Percentiles rank a stretch among this genome's conserved stretches.
These are phyloP conservation scores for Amanita brunnescens DNA, from an alignment of 768 basidiomycete species.

Conservation along the genomic window DNA sequence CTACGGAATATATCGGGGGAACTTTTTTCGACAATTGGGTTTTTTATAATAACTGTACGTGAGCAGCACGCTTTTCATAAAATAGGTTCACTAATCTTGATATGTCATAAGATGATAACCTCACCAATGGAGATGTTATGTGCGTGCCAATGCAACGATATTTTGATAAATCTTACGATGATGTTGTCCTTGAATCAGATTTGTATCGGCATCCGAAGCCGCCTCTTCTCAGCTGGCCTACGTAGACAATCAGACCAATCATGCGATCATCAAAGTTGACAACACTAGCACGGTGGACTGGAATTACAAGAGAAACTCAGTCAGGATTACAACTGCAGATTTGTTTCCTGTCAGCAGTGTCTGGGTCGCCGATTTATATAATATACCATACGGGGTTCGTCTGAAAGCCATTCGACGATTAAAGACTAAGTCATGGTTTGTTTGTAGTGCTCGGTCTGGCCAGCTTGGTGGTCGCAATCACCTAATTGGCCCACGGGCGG, in stretches of 20 bases:
- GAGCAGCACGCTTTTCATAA: not conserved
- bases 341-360: conserved; percentile 49
- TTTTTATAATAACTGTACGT: not conserved
- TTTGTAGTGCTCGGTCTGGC: conserved; percentile 62
- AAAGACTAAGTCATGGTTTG: not conserved
- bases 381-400: conserved; percentile 56
- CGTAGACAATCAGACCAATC: conserved; percentile 53
- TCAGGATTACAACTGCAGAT: conserved; percentile 54
- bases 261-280: conserved; percentile 73
- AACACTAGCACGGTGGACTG: conserved; percentile 46
- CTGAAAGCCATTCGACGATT: not conserved
- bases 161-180: not conserved
- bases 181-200: conserved; percentile 25
- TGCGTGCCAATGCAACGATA: too few relatives aligned
- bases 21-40: not conserved
- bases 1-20: not conserved
- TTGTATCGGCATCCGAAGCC: conserved; percentile 39
- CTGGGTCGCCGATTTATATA: conserved; percentile 57
- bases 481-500: conserved; percentile 55
- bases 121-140: not conserved
- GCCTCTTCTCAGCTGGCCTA: conserved; percentile 45
- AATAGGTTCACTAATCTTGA: not conserved
- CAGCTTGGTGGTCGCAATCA: conserved; percentile 54
- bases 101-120: not conserved
- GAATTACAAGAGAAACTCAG: conserved; percentile 56